Evolutionary conservation across 225 moss, liverwort and hornwort species (phyloP).

Genomic region (Polytrichum commune): DNA sequence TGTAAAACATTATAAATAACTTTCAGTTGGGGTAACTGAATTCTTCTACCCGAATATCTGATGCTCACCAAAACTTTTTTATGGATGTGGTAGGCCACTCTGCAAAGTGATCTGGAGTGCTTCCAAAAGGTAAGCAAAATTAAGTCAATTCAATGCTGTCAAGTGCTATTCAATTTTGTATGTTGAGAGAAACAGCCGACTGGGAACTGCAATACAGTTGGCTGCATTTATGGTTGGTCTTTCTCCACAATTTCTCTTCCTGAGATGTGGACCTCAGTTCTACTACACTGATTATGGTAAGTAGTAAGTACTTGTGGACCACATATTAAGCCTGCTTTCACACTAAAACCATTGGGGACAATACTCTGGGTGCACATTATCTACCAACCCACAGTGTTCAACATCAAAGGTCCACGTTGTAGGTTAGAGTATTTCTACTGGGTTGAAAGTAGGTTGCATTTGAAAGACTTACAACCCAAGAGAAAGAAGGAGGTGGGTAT

Average conservation of each 20-base stretch:
- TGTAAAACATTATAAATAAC: too few species aligned
- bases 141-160: background rate
- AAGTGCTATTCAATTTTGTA: background rate
- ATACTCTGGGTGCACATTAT: too few species aligned
- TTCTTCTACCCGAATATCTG: background rate
- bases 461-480: too few species aligned
- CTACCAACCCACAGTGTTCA: too few species aligned
- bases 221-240: background rate
- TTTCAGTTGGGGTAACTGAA: background rate
- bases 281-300: too few species aligned
- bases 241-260: background rate
- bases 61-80: background rate
- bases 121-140: conserved; percentile 44
- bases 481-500: too few species aligned
- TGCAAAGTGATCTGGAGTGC: conserved; percentile 51
- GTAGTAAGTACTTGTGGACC: too few species aligned
- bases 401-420: too few species aligned
- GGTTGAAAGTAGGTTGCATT: too few species aligned
- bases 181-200: background rate
- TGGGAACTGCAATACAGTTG: background rate
- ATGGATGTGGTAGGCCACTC: conserved; percentile 36
- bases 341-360: too few species aligned
- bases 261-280: background rate
- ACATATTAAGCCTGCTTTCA: too few species aligned
- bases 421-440: too few species aligned